Evolutionary conservation across 208 protist genomes (phyloP), one percentile per base, ranked within the genome.

Genomic region (Acanthamoeba rhysodes): DNA sequence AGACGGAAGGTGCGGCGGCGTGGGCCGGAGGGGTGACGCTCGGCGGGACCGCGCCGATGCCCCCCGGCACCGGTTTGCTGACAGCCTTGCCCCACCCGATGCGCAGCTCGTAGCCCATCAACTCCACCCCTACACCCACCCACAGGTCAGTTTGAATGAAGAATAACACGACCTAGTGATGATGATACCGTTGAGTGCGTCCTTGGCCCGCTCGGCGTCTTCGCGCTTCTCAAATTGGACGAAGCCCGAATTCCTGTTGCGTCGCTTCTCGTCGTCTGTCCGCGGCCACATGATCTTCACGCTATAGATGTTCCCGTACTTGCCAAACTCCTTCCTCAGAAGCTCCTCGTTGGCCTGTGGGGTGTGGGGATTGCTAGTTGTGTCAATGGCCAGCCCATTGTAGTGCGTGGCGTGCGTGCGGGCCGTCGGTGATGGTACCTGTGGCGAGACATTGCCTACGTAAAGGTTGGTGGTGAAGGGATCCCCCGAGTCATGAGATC

Each of bases 201-300:
- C 70, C n/a, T 72, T 84, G 24, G 92, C 92, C 12, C 55, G 14
- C n/a, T 95, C 92, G 34, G 92, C 92, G 41, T 82, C 64, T 16
- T 88, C 50, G n/a, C 92, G 32, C n/a, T 41, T 62, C 41, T 66
- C 78, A n/a, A 95, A 95, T 10, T 62, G 55, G 34, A 95, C 92
- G 57, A 95, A 96, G 62, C 95, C 96, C 53, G 78, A 95, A 82
- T 95, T 95, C 14, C 96, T 85, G 72, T 87, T n/a, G 57, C 94
- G 87, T 48, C 24, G 10, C 29, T 80, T 74, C 93, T 96, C 96
- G 90, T 96, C 96, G 55, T 96, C 88, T 20, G 96, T 95, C 6
- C 96, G 90, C 5, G 96, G 96, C 96, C 96, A 96, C 96, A 96
- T 96, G 87, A 96, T 96, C 64, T 96, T 93, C 2, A 96, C 74